Evolutionary conservation across 306 rosid species (phyloP), one percentile per base, ranked within the genome.

Genomic region (Dicorynia guianensis): DNA sequence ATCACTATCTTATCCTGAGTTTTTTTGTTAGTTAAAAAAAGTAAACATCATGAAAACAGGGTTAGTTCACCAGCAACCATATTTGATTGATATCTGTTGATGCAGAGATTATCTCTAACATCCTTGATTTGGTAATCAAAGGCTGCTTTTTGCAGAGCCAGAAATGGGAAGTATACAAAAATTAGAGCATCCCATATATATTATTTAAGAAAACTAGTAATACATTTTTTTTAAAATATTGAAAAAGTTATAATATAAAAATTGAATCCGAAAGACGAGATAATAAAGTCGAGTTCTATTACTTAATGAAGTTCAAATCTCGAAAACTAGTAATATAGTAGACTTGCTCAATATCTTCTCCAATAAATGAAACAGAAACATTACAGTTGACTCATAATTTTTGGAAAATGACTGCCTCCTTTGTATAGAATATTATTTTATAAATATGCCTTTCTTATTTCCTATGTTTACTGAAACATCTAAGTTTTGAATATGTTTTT

Each of bases 1-100:
- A n/a, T n/a, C n/a, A n/a, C n/a, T n/a, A n/a, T n/a, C n/a, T n/a
- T n/a, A n/a, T n/a, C n/a, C 52, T 18, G 19, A 64, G 63, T 36
- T 11, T 42, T 14, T 69, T n/a, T n/a, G 80, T 10, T 30, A 77
- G 44, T 40, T 42, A 8, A 33, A 71, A 33, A 78, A 79, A 42
- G 39, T 25, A 56, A 65, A 64, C 52, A 67, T 39, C 12, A 64
- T 17, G 19, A 35, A 19, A 61, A 25, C 1, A 25, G 30, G n/a
- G 5, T 74, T 17, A 61, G 55, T 34, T 62, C 42, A 38, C 42
- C 53, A 49, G 30, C 56, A 8, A 40, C 64, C 56, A 43, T 15
- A 25, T 42, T 42, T 56, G 55, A 25, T 57, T 39, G 5, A 54
- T 17, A 57, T 30, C 30, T 25, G 1, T n/a, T 58, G 15, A 34